Evolutionary conservation across 176 grass and related monocot species (phyloP), one percentile per base, ranked within the genome.

Genomic region (Carex kokanica): DNA sequence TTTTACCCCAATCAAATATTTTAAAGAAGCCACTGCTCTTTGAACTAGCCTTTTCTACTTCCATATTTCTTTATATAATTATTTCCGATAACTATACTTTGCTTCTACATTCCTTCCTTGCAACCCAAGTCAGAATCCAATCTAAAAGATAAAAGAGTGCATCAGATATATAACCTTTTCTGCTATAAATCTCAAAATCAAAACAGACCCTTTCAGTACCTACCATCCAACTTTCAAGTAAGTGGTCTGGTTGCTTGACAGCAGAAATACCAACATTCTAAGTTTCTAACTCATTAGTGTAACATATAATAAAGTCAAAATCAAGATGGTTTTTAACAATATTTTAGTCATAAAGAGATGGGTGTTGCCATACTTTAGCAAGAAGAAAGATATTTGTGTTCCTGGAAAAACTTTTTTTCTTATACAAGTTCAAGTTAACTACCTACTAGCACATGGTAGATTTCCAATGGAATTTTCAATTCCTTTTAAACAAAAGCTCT

Each of bases 1-100:
- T 99, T 87, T 90, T 95, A 64, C 87, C 86, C 97, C 93, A 99
- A 63, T 99, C 93, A 83, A 99, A 90, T 2, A 93, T 82, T 78
- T 88, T 86, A 61, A 93, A 90, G 89, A 96, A 92, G 67, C 88
- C 91, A 90, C 82, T 91, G 10, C 89, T 86, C 84, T 95, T 96
- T 15, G 93, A 84, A 70, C 62, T 77, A 83, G 86, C 72, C 84
- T 90, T 92, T 77, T 94, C 92, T 53, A 90, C 90, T 86, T 88
- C 90, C 95, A 98, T 92, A 40, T 79, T 75, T 83, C 73, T 63
- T 51, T 49, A 14, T 74, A 74, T 53, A 25, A 11, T 74, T 72
- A 59, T 54, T 17, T 56, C 49, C 6, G 18, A 55, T 9, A 78
- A 31, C 31, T 56, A 14, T 64, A 12, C 12, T 67, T 70, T 75